Conservation (phyloP, 331 rosid species). For the Acacia pycnantha region DNA sequence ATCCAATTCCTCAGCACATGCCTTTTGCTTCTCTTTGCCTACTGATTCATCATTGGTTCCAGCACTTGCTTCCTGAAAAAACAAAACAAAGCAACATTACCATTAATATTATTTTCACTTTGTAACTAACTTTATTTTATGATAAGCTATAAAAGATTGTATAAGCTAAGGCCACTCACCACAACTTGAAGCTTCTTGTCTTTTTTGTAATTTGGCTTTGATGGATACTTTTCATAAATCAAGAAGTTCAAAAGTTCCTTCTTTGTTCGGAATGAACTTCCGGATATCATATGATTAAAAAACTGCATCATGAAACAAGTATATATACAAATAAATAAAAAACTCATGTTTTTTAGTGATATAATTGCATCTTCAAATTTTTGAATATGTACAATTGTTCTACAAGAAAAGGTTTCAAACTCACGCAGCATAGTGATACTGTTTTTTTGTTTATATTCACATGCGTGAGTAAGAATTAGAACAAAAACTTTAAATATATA, state of each 20-base stretch:
- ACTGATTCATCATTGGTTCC: too few relatives aligned
- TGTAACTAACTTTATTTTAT: not conserved
- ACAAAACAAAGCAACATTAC: too few relatives aligned
- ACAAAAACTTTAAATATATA: not conserved
- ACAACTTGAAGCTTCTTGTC: not conserved
- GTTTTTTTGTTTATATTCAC: not conserved
- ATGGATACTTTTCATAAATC: not conserved
- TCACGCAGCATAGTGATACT: not conserved
- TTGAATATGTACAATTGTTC: not conserved
- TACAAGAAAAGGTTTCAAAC: not conserved
- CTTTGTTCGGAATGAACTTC: not conserved
- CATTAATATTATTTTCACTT: not conserved
- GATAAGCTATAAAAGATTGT: not conserved
- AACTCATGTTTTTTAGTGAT: too few relatives aligned
- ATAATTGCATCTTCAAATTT: not conserved
- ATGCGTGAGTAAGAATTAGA: not conserved
- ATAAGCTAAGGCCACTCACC: not conserved
- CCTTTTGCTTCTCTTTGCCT: not conserved
- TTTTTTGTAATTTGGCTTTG: not conserved
- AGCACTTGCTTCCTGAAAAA: not conserved
- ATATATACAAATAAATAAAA: not conserved
- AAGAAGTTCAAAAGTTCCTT: not conserved
- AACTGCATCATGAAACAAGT: not conserved
- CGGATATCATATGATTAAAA: not conserved
- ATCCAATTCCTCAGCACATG: not conserved